Evolutionary conservation across 257 asterid genomes (phyloP).

Genomic region (Solanum virginianum): DNA sequence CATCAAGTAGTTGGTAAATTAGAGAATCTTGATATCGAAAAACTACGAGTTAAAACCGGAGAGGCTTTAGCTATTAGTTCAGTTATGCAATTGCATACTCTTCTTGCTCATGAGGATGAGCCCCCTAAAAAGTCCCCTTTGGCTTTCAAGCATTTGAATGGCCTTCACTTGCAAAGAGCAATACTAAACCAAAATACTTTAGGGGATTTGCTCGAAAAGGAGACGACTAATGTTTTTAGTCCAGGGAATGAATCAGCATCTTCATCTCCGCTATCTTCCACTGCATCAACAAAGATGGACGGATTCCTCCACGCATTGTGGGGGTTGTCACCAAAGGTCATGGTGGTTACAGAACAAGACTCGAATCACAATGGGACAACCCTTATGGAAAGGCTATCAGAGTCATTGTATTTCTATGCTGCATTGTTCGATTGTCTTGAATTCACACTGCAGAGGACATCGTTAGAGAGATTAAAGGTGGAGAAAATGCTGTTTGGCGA

Average conservation of each 20-base stretch:
- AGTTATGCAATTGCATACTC: conserved; percentile 51
- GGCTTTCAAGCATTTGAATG: conserved; percentile 19
- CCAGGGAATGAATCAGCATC: conserved; percentile 59
- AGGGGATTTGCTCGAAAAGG: conserved; percentile 68
- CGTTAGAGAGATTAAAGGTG: conserved; percentile 62
- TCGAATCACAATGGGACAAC: conserved; percentile 63
- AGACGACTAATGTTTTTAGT: conserved; percentile 34
- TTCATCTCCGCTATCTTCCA: conserved; percentile 50
- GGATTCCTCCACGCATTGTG: conserved; percentile 51
- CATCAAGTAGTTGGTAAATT: conserved; percentile 55
- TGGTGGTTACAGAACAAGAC: conserved; percentile 88
- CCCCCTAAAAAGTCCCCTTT: conserved; percentile 22
- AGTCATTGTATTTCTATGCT: conserved; percentile 67
- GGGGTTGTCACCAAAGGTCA: conserved; percentile 72
- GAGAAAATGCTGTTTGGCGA: conserved; percentile 80
- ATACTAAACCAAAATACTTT: conserved; percentile 29
- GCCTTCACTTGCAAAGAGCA: conserved; percentile 38
- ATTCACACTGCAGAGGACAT: conserved; percentile 59
- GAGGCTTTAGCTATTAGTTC: conserved; percentile 87
- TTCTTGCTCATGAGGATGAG: conserved; percentile 46
- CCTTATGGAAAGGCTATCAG: conserved; percentile 85
- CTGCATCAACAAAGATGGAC: conserved; percentile 25
- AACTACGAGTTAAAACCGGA: conserved; percentile 78
- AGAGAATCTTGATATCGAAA: conserved; percentile 60
- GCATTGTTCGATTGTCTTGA: conserved; percentile 87